Conservation (phyloP, 164 flowering plant genomes). For the Euptelea pleiosperma region DNA sequence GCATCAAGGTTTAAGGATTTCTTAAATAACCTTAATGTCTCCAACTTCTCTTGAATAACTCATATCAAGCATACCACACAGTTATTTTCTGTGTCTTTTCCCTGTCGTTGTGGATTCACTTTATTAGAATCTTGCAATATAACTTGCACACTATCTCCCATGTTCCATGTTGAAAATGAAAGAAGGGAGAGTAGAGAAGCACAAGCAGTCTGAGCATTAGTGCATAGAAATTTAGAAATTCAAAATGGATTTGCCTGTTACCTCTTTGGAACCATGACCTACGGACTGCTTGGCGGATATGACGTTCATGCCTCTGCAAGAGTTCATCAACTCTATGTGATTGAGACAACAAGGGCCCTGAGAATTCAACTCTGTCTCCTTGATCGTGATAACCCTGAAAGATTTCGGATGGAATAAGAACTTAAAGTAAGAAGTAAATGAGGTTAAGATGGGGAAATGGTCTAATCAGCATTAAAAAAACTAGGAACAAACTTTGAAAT, state of each 20-base stretch:
- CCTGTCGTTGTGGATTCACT: conserved; percentile 13
- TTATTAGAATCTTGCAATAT: conserved; percentile 2
- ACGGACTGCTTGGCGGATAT: conserved; percentile 78
- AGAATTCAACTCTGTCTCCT: conserved; percentile 78
- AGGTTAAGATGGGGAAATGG: too few relatives aligned
- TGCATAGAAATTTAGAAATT: too few relatives aligned
- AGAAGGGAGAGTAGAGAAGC: too few relatives aligned
- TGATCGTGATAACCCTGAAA: conserved; percentile 58
- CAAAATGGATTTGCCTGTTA: conserved; percentile 21
- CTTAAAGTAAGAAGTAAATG: too few relatives aligned
- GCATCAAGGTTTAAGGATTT: background rate
- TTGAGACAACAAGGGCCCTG: conserved; percentile 87
- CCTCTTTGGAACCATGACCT: conserved; percentile 94
- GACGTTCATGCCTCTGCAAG: conserved; percentile 78
- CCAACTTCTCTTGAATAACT: background rate
- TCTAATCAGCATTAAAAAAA: too few relatives aligned
- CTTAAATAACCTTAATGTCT: background rate
- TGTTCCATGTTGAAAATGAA: too few relatives aligned
- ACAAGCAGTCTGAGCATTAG: too few relatives aligned
- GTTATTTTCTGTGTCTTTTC: conserved; percentile 12
- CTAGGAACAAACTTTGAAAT: too few relatives aligned
- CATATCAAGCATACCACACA: background rate
- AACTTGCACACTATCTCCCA: too few relatives aligned
- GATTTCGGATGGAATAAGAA: too few relatives aligned
- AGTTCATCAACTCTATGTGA: conserved; percentile 78